Evolutionary conservation across 352 stramenopile genomes (phyloP), one percentile per base, ranked within the genome.

Genomic region (Phytopythium ostracodes): DNA sequence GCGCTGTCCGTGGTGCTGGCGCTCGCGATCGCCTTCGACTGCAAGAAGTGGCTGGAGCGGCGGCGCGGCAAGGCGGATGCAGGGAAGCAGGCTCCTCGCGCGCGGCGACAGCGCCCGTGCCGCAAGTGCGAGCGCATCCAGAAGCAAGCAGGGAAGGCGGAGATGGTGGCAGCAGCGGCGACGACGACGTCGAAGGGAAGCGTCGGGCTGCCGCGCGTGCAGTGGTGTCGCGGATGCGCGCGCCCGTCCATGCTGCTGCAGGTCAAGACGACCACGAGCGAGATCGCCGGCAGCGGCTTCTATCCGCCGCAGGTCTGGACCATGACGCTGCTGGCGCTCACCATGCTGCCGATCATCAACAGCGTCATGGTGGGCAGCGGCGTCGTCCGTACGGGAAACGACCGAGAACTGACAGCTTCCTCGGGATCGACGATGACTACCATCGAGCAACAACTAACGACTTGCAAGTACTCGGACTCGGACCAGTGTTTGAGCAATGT

Each of bases 381-480:
- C n/a, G 49, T 63, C 35, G 24, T 20, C 47, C 46, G 46, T 22
- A n/a, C 35, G 14, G 59, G 31, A 35, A 24, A 7, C 27, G 51
- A 35, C 61, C 31, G 20, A 42, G 38, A 24, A 42, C 65, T 38
- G 40, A 24, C 44, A 43, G 70, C 36, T 49, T 50, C 33, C 56
- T 75, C 46, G 53, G 72, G 58, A 0, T 29, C 33, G 0, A 59
- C 53, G 0, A 14, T 59, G 4, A 64, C 68, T 12, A 65, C 63
- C 22, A 60, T 88, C 51, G 58, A 77, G 14, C 62, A 81, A 47
- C 70, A 86, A 40, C 65, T 87, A 7, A 84, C 79, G 50, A 79
- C 67, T 25, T 94, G 84, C 63, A 84, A 75, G 62, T 91, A 89
- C 70, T 91, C 84, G 18, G 73, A 76, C 42, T 74, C 61, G 25